Conservation (phyloP, 164 flowering plant species). For the Brasenia schreberi region DNA sequence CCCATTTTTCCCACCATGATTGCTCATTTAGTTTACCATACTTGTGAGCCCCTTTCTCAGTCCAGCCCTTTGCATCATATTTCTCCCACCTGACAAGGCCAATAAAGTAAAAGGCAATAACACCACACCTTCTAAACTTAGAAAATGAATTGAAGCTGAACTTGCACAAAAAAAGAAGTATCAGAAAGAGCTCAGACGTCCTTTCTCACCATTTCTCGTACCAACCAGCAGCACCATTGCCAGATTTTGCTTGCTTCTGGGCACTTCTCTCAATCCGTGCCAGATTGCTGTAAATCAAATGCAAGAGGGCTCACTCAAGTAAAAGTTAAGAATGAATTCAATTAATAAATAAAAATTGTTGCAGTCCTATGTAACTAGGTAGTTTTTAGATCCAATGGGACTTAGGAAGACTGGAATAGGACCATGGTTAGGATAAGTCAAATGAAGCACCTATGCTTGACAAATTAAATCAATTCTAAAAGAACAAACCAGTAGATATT, state of each 20-base stretch:
- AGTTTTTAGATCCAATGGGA: too few species aligned
- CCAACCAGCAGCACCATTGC: slow-evolving; percentile 97
- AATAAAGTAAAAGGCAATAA: neutral
- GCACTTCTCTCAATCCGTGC: slow-evolving; percentile 97
- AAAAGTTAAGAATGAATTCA: neutral
- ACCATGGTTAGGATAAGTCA: too few species aligned
- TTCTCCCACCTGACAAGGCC: slow-evolving; percentile 76
- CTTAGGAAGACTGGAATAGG: too few species aligned
- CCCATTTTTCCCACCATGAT: slow-evolving; percentile 99
- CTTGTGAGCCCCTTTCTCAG: slow-evolving; percentile 96
- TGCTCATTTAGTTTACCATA: slow-evolving; percentile 93
- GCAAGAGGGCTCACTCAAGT: neutral
- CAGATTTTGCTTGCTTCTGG: slow-evolving; percentile 96
- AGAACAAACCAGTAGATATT: too few species aligned
- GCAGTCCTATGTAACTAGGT: neutral
- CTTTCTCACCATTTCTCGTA: slow-evolving; percentile 79
- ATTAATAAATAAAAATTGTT: neutral
- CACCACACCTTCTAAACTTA: neutral
- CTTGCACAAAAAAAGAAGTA: neutral
- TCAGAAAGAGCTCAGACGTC: neutral
- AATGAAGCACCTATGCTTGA: too few species aligned
- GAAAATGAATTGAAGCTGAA: neutral
- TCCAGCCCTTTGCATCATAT: slow-evolving; percentile 96
- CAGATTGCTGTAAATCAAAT: slow-evolving; percentile 43
- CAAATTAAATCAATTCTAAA: too few species aligned